Conservation (phyloP, 1,139 yeast genomes). For the Nematodospora anomalae region DNA sequence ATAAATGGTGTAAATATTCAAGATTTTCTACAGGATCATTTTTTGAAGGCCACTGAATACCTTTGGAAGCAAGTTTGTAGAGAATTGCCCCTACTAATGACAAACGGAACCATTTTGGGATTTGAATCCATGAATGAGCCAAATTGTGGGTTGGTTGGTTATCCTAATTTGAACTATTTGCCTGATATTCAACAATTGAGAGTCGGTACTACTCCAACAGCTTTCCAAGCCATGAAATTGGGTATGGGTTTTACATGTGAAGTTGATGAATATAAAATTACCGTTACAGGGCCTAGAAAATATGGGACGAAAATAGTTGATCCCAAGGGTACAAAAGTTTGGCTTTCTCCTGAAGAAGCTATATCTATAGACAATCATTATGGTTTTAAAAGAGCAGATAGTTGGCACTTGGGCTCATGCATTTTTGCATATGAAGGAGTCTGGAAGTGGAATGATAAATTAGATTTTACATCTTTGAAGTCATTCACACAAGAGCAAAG, state of each 20-base stretch:
- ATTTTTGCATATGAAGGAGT: slow-evolving; percentile 77
- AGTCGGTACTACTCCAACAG: slow-evolving; percentile 69
- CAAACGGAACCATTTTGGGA: slow-evolving; percentile 60
- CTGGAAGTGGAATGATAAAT: slow-evolving; percentile 53
- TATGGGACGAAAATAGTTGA: slow-evolving; percentile 56
- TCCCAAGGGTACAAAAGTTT: slow-evolving; percentile 66
- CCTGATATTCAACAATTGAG: slow-evolving; percentile 59
- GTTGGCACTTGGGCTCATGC: slow-evolving; percentile 75
- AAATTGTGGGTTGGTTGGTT: slow-evolving; percentile 62
- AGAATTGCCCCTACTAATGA: slow-evolving; percentile 54
- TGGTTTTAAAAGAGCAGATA: slow-evolving; percentile 63
- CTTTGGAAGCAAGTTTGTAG: slow-evolving; percentile 53
- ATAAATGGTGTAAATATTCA: slow-evolving; percentile 77
- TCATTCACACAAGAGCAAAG: slow-evolving; percentile 25
- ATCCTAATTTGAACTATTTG: slow-evolving; percentile 42
- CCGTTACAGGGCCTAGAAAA: slow-evolving; percentile 73
- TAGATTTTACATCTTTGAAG: slow-evolving; percentile 23
- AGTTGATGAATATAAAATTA: slow-evolving; percentile 65
- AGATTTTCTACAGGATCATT: slow-evolving; percentile 68
- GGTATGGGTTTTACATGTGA: slow-evolving; percentile 73
- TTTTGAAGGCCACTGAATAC: slow-evolving; percentile 52
- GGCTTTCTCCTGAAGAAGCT: slow-evolving; percentile 55
- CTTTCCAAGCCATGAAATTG: slow-evolving; percentile 55
- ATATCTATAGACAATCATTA: slow-evolving; percentile 53
- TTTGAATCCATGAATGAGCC: slow-evolving; percentile 91